Percentiles rank a stretch among this genome's conserved stretches.
phyloP scores from a whole-genome alignment of 2,329 filamentous ascomycete genomes.

The Proliferodiscus dingleyae region DNA sequence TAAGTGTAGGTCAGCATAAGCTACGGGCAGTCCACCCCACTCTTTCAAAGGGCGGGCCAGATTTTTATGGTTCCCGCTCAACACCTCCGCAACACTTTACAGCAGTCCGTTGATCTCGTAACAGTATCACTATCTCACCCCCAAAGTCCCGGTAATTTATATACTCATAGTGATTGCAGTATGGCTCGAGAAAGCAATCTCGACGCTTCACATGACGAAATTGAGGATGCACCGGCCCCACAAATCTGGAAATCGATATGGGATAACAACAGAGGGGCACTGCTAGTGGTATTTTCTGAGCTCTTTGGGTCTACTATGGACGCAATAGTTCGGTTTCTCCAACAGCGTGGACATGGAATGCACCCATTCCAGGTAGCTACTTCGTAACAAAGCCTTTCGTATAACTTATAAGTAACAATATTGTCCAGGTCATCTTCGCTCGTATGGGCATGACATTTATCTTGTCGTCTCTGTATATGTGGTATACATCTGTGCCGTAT shows the following conservation, averaged over 20 bases:
- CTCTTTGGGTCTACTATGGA: slow-evolving; percentile 84
- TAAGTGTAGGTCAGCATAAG: no score
- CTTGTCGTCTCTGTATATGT: slow-evolving; percentile 59
- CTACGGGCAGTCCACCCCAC: no score
- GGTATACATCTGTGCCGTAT: slow-evolving; percentile 59
- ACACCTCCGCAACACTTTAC: no score
- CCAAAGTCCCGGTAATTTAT: no score
- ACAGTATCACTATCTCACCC: no score
- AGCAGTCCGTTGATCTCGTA: no score
- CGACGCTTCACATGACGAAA: slow-evolving; percentile 1
- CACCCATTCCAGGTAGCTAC: slow-evolving; percentile 72
- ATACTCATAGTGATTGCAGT: no score
- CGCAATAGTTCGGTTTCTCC: slow-evolving; percentile 70
- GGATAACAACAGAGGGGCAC: slow-evolving; percentile 64
- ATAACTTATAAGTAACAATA: no score
- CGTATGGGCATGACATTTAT: slow-evolving; percentile 28
- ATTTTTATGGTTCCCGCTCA: no score
- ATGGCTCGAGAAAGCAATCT: no score
- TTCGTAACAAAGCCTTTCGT: slow-evolving; percentile 45
- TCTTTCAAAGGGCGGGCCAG: no score
- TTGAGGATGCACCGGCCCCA: slow-evolving; percentile 5
- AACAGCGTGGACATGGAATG: slow-evolving; percentile 66
- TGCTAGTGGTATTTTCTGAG: slow-evolving; percentile 69
- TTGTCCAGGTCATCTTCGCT: slow-evolving; percentile 29
- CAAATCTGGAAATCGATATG: slow-evolving; percentile 41